Percentiles rank a stretch among this genome's conserved stretches.
These are phyloP conservation scores for Arabidopsis lyrata DNA, from an alignment of 441 rosid genomes.

Conservation along the genomic window DNA sequence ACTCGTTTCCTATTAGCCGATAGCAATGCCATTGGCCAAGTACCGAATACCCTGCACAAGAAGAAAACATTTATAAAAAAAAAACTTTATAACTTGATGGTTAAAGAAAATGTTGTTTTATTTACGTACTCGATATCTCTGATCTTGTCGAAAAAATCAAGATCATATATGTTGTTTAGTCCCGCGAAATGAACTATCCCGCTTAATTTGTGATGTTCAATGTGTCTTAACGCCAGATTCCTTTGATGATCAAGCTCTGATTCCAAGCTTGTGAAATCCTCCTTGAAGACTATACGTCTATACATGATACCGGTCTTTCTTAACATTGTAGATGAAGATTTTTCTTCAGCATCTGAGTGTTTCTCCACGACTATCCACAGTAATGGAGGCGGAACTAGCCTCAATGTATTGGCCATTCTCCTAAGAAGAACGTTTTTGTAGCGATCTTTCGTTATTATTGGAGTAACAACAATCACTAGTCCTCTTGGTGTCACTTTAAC, in stretches of 20 bases:
- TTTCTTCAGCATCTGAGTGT: conserved; percentile 50
- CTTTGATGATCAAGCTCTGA: conserved; percentile 78
- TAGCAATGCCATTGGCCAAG: conserved; percentile 85
- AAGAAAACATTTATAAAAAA: neutral
- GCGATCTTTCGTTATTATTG: conserved; percentile 49
- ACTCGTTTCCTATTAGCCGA: conserved; percentile 69
- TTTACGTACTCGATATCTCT: conserved; percentile 78
- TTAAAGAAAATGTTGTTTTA: conserved; percentile 7
- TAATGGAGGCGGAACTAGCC: conserved; percentile 75
- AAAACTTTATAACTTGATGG: neutral
- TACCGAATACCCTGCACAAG: conserved; percentile 74
- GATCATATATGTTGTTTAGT: conserved; percentile 87
- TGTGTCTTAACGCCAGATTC: conserved; percentile 78
- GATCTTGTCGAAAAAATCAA: conserved; percentile 83
- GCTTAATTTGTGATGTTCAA: conserved; percentile 76
- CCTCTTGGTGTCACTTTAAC: conserved; percentile 46
- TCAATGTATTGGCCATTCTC: conserved; percentile 73
- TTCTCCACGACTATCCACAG: conserved; percentile 87
- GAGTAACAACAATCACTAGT: conserved; percentile 73
- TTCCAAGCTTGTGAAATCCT: conserved; percentile 71
- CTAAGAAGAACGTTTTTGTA: conserved; percentile 61
- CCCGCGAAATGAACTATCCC: conserved; percentile 92
- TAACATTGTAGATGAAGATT: conserved; percentile 55
- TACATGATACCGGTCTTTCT: conserved; percentile 91
- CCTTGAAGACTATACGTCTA: conserved; percentile 78